Conservation (phyloP, 306 rosid genomes). For the Ormosia semicastrata region DNA sequence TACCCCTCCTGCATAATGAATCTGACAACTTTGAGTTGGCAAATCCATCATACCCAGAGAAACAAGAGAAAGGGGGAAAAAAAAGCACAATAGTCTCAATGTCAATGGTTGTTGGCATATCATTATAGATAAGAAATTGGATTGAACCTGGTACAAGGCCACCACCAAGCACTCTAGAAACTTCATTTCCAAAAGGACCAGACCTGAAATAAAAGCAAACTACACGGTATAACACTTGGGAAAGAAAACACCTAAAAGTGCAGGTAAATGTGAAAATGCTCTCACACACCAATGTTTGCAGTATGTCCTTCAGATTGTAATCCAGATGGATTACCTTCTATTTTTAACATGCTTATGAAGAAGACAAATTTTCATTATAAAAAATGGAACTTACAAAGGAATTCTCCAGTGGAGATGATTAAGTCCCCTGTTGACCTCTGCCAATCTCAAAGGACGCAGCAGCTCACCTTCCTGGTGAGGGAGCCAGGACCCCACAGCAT, state of each 20-base stretch:
- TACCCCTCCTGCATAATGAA: not conserved
- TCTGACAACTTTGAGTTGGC: not conserved
- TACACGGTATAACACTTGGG: conserved; percentile 6
- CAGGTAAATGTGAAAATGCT: not conserved
- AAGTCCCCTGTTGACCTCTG: conserved; percentile 72
- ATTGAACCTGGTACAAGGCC: conserved; percentile 88
- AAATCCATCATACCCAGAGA: not conserved
- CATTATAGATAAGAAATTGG: conserved; percentile 14
- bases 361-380: not conserved
- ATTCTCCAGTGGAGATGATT: conserved; percentile 64
- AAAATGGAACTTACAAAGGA: conserved; percentile 56
- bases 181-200: conserved; percentile 77
- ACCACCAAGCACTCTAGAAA: conserved; percentile 90
- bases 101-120: not conserved
- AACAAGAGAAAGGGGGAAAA: not conserved
- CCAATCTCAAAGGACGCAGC: conserved; percentile 59
- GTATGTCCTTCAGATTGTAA: not conserved
- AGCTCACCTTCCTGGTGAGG: conserved; percentile 43
- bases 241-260: not conserved
- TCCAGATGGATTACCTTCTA: not conserved
- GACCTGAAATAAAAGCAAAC: conserved; percentile 48
- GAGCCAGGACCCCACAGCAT: conserved; percentile 64
- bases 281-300: not conserved
- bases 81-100: not conserved
- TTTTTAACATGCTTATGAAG: not conserved